Evolutionary conservation across 1,139 yeast species (phyloP).

Genomic region (Yamadazyma spencermartinsiae): DNA sequence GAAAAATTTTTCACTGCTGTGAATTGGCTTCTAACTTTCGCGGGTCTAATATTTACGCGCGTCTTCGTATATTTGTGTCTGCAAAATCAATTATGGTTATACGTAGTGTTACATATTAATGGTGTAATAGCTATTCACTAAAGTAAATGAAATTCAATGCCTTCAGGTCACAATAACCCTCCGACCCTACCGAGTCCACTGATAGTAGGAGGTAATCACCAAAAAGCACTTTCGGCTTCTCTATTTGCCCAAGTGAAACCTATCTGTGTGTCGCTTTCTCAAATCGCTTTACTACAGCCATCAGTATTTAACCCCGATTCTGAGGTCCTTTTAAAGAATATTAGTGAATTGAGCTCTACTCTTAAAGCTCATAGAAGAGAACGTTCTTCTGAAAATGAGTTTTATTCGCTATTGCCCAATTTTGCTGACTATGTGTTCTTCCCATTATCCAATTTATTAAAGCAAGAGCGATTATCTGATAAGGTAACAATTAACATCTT

Average conservation of each 20-base stretch:
- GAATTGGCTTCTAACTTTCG: constrained; percentile 2
- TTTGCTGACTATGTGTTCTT: constrained; percentile 46
- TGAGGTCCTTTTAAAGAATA: constrained; percentile 12
- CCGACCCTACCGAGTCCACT: background rate
- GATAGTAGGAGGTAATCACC: constrained; percentile 1
- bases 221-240: constrained; percentile 24
- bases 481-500: constrained; percentile 24
- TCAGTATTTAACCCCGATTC: constrained; percentile 16
- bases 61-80: constrained; percentile 2
- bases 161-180: background rate
- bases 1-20: constrained; percentile 6
- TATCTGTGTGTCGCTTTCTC: constrained; percentile 33
- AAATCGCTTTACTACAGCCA: constrained; percentile 19
- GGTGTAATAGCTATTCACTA: too few relatives aligned
- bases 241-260: constrained; percentile 36
- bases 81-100: background rate
- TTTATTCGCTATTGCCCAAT: constrained; percentile 28
- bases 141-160: background rate
- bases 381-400: constrained; percentile 12
- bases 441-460: constrained; percentile 38
- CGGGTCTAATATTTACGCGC: constrained; percentile 5
- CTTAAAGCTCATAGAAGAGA: constrained; percentile 19
- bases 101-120: too few relatives aligned
- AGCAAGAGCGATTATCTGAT: constrained; percentile 26
- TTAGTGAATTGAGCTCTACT: constrained; percentile 13